Evolutionary conservation across 352 stramenopile genomes (phyloP).

Genomic region (Globisporangium heterothallicum): DNA sequence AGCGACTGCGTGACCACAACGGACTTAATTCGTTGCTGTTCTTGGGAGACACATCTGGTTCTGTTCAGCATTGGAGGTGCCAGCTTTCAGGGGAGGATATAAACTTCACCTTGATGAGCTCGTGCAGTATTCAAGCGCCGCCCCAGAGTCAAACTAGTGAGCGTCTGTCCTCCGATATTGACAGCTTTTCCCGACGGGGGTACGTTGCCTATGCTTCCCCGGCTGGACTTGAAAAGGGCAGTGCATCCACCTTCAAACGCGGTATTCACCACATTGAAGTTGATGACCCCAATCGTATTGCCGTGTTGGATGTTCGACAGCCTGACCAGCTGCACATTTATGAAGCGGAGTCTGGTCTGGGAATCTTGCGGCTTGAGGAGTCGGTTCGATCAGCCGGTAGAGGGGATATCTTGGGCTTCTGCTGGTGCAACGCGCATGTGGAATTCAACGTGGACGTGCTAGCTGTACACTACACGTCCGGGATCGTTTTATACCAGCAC

Average conservation of each 20-base stretch:
- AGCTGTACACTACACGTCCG: constrained; percentile 60
- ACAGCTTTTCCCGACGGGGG: constrained; percentile 29
- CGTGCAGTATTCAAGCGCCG: constrained; percentile 11
- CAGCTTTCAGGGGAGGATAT: constrained; percentile 40
- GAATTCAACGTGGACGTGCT: constrained; percentile 83
- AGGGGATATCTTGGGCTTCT: constrained; percentile 62
- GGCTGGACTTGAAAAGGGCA: too few relatives aligned
- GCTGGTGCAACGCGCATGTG: constrained; percentile 75
- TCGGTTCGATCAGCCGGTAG: constrained; percentile 48
- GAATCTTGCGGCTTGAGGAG: constrained; percentile 70
- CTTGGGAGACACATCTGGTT: constrained; percentile 46
- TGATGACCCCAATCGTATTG: constrained; percentile 79
- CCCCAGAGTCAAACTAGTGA: background rate
- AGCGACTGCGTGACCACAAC: constrained; percentile 19
- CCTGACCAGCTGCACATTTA: constrained; percentile 61
- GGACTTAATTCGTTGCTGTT: constrained; percentile 77
- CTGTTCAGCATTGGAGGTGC: constrained; percentile 76
- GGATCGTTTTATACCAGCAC: constrained; percentile 78
- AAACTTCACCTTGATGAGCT: constrained; percentile 74
- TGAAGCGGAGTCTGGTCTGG: constrained; percentile 75
- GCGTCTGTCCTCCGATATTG: constrained; percentile 11
- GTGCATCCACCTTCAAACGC: background rate
- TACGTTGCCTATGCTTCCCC: constrained; percentile 10
- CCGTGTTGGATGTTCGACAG: constrained; percentile 43
- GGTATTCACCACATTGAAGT: constrained; percentile 76